A percentile compares a stretch with the other conserved stretches of the same genome.
Conservation (phyloP, 805 yeast species). For the Metahyphopichia silvanorum region DNA sequence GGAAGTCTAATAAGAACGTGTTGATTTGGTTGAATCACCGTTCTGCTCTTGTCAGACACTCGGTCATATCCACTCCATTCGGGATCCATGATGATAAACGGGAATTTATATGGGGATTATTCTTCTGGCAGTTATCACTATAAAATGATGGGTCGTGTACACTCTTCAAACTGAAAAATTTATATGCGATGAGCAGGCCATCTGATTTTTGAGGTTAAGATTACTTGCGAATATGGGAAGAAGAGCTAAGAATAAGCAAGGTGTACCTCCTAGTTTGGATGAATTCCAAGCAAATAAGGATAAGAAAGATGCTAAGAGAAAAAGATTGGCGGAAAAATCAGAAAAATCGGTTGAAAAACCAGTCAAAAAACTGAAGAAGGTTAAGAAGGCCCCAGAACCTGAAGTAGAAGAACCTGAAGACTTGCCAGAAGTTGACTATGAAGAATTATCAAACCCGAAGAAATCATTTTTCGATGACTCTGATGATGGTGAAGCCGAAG, state of each 20-base stretch:
- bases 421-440: slow-evolving; percentile 62
- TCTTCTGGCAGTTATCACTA: no score
- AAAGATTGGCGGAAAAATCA: slow-evolving; percentile 21
- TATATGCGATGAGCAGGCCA: slow-evolving; percentile 7
- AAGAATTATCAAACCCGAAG: slow-evolving; percentile 65
- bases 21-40: slow-evolving; percentile 43
- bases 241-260: slow-evolving; percentile 89
- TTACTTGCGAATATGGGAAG: no score
- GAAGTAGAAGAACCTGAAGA: slow-evolving; percentile 42
- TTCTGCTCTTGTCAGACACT: slow-evolving; percentile 16
- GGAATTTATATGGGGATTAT: no score
- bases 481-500: slow-evolving; percentile 48
- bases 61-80: background rate
- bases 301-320: slow-evolving; percentile 39
- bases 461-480: slow-evolving; percentile 76
- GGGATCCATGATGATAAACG: no score
- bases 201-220: no score
- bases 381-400: slow-evolving; percentile 19
- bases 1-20: slow-evolving; percentile 73
- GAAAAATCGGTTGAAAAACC: slow-evolving; percentile 5
- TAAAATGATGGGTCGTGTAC: no score
- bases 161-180: slow-evolving; percentile 2
- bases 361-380: slow-evolving; percentile 5
- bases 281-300: slow-evolving; percentile 57
- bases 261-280: slow-evolving; percentile 84